These are phyloP conservation scores for Tulasnella sp. DNA, from an alignment of 768 basidiomycete genomes.

Conservation along the genomic window DNA sequence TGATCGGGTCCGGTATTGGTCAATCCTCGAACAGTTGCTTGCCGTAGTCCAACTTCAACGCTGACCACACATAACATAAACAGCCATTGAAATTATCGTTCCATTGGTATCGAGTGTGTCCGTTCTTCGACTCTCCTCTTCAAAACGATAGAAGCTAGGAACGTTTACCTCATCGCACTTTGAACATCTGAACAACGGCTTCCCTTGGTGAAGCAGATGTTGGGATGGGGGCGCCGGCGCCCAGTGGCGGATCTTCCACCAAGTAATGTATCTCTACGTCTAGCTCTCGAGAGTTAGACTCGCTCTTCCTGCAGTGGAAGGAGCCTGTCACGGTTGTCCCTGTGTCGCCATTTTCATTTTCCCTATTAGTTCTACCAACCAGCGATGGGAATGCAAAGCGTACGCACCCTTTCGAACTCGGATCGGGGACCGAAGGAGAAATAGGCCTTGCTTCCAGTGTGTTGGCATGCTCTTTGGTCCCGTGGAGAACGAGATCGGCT, in stretches of 20 bases:
- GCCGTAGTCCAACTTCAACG: no score
- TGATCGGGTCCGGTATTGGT: no score
- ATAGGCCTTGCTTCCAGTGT: conserved; percentile 95
- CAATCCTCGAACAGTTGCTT: no score
- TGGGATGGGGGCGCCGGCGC: conserved; percentile 17
- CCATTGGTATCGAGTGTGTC: no score
- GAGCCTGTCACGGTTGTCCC: conserved; percentile 64
- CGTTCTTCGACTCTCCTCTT: no score
- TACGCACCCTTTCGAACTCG: conserved; percentile 64
- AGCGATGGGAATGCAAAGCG: conserved; percentile 20
- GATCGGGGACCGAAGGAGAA: conserved; percentile 73
- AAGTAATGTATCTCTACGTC: conserved; percentile 82
- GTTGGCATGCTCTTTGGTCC: conserved; percentile 79
- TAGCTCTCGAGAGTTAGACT: conserved; percentile 71
- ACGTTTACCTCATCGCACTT: conserved; percentile 53
- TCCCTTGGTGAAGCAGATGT: conserved; percentile 28
- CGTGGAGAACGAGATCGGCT: conserved; percentile 51
- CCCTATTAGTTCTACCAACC: not conserved
- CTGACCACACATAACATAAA: no score
- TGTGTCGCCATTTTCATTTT: no score
- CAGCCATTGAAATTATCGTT: no score
- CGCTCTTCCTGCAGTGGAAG: conserved; percentile 77
- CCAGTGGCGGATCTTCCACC: conserved; percentile 30
- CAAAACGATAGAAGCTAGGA: no score
- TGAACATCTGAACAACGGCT: conserved; percentile 64